phyloP scores from a whole-genome alignment of 345 rosid species.

The Arabis alpina region DNA sequence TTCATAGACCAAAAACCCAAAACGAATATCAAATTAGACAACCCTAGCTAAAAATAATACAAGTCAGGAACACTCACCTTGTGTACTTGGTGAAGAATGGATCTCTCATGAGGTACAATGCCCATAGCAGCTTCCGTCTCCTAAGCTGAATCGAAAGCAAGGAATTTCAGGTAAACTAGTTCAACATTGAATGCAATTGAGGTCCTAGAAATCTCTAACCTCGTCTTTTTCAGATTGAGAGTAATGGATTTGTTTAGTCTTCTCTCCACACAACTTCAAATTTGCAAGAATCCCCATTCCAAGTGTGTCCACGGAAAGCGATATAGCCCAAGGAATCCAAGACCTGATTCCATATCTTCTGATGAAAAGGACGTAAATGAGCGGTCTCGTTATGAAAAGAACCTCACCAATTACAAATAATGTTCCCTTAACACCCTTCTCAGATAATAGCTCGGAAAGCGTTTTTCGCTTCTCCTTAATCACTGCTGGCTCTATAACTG shows the following conservation, averaged over 20 bases:
- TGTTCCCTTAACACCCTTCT: constrained; percentile 69
- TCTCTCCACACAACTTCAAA: constrained; percentile 43
- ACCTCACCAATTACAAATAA: constrained; percentile 71
- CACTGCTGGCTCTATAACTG: constrained; percentile 54
- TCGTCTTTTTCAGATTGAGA: constrained; percentile 69
- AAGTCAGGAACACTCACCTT: constrained; percentile 46
- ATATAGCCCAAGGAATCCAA: constrained; percentile 94
- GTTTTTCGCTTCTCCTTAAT: constrained; percentile 49
- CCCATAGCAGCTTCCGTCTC: constrained; percentile 90
- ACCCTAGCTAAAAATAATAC: not conserved
- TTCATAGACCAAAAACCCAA: not conserved
- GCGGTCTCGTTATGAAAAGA: constrained; percentile 82
- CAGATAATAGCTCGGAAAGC: constrained; percentile 60
- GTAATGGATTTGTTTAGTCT: constrained; percentile 49
- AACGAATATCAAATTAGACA: not conserved
- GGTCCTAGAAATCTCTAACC: constrained; percentile 50
- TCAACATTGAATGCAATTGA: not conserved
- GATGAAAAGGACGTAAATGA: constrained; percentile 82
- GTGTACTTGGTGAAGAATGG: constrained; percentile 91
- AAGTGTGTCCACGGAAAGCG: constrained; percentile 65
- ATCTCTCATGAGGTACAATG: constrained; percentile 92
- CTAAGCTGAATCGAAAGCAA: constrained; percentile 57
- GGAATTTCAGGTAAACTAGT: constrained; percentile 13
- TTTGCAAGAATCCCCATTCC: constrained; percentile 61
- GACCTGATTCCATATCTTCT: constrained; percentile 78